Evolutionary conservation across 2,329 filamentous ascomycete genomes (phyloP), one percentile per base, ranked within the genome.

Genomic region (Zasmidium citrigriseum): DNA sequence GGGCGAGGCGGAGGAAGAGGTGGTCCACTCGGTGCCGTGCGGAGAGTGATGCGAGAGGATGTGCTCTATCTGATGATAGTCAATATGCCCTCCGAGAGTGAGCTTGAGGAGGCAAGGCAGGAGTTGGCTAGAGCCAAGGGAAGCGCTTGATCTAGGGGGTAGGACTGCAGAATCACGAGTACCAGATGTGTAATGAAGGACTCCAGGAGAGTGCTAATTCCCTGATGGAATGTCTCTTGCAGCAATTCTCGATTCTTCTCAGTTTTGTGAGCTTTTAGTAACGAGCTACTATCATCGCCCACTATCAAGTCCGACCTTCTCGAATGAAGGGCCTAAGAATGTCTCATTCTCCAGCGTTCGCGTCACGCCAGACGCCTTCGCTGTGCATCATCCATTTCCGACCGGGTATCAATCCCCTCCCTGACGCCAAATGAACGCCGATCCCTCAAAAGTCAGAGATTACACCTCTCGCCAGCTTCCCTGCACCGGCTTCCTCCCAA

Each of bases 1-100:
- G n/a, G n/a, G n/a, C 20, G 49, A 4, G 9, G 34, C 11, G 38
- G 51, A 25, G n/a, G 58, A 4, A 23, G 23, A 45, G 52, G 58
- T 1, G 46, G 45, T 22, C 22, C 29, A 2, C 14, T 34, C 21
- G 46, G 29, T 16, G 34, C 41, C 24, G 46, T 52, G 25, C 49
- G 44, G 45, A 54, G 64, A 46, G 51, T 66, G 21, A 58, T 68
- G 63, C 59, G 61, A 46, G 64, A 67, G 75, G 75, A 80, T 68
- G 77, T 82, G 16, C 61, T 83, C 25, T 83, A 82, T 62, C 61
- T 83, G 54, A 77, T 81, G 70, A 76, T 83, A 56, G 79, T 82
- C 14, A 82, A 82, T 57, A 70, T 82, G 72, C 81, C 81, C 0
- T 72, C 70, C 0, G 74, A 77, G 11, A 72, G 75, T 20, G 79